Evolutionary conservation across 2,329 filamentous ascomycete species (phyloP).

Genomic region (Cladosporium sp.): DNA sequence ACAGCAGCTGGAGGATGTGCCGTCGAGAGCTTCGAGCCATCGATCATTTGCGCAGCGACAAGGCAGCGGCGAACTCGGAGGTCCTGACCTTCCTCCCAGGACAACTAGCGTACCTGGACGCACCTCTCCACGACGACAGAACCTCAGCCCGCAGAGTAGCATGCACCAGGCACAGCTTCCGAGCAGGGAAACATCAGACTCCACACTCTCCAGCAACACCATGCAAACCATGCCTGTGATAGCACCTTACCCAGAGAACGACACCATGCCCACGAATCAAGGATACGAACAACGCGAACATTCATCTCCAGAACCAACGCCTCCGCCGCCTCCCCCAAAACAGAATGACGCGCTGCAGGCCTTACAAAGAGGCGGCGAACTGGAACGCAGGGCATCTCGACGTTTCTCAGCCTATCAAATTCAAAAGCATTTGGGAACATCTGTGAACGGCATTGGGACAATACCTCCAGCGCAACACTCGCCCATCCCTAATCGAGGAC

Average conservation of each 20-base stretch:
- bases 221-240: conserved; percentile 74
- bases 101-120: conserved; percentile 44
- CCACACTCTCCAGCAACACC: conserved; percentile 66
- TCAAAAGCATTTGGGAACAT: conserved; percentile 81
- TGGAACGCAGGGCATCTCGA: conserved; percentile 87
- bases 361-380: conserved; percentile 83
- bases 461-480: conserved; percentile 74
- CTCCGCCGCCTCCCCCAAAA: conserved; percentile 74
- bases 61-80: conserved; percentile 37
- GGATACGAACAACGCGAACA: conserved; percentile 26
- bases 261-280: conserved; percentile 40
- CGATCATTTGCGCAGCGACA: conserved; percentile 36
- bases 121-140: conserved; percentile 40
- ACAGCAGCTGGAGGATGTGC: conserved; percentile 41
- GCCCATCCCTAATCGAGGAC: conserved; percentile 78
- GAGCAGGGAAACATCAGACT: conserved; percentile 44
- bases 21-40: conserved; percentile 38
- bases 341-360: conserved; percentile 88
- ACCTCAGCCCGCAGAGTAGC: conserved; percentile 33
- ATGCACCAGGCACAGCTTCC: conserved; percentile 20
- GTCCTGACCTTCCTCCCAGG: conserved; percentile 44
- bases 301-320: conserved; percentile 51
- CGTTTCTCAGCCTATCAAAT: conserved; percentile 97
- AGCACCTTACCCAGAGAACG: conserved; percentile 66
- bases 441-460: conserved; percentile 78